A percentile compares a stretch with the other conserved stretches of the same genome.
Evolutionary conservation across 2,329 filamentous ascomycete genomes (phyloP).

Genomic region (Nakataea oryzae): DNA sequence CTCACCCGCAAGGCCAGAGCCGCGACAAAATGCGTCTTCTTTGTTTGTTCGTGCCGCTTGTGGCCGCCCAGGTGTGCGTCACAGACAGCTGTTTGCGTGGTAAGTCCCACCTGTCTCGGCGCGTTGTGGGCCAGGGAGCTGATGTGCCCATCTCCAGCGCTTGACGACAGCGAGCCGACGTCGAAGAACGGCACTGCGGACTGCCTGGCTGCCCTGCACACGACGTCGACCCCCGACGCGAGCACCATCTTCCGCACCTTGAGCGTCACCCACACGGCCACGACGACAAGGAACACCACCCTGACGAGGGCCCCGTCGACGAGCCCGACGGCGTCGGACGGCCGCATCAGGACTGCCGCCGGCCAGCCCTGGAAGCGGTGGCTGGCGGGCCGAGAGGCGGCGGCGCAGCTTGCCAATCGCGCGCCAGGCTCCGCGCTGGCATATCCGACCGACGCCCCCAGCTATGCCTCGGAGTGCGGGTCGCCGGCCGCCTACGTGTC

Average conservation of each 20-base stretch:
- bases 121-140: no score
- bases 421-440: not conserved
- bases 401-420: conserved; percentile 1
- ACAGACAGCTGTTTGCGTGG: not conserved
- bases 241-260: not conserved
- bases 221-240: not conserved
- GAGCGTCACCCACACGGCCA: conserved; percentile 2
- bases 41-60: not conserved
- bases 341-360: not conserved
- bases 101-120: not conserved
- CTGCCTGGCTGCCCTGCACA: conserved; percentile 6
- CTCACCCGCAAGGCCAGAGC: not conserved
- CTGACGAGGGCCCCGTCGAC: conserved; percentile 3
- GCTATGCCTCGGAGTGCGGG: conserved; percentile 8
- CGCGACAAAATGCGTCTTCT: not conserved
- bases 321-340: not conserved
- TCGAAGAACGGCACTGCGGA: conserved; percentile 7
- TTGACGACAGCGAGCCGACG: not conserved
- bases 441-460: conserved; percentile 3
- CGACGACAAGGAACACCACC: conserved; percentile 2
- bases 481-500: conserved; percentile 8
- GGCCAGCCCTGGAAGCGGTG: conserved; percentile 3
- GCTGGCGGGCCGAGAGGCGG: conserved; percentile 2
- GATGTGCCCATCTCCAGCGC: not conserved
- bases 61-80: not conserved